phyloP scores from a whole-genome alignment of 495 filamentous ascomycete genomes.

The Pseudomonodictys pantanalensis region DNA sequence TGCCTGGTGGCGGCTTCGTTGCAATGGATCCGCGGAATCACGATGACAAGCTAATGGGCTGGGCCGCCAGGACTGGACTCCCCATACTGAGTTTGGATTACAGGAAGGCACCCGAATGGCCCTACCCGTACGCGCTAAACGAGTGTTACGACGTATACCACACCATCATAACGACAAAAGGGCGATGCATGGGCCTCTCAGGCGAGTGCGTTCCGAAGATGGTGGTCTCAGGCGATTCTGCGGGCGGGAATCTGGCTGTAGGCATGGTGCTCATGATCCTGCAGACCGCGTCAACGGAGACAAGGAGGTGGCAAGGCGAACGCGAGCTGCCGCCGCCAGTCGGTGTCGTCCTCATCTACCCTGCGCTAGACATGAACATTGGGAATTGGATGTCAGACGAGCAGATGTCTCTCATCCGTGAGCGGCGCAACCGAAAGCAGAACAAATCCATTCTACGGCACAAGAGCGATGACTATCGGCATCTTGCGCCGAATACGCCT shows the following conservation, averaged over 20 bases:
- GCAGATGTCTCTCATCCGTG: conserved; percentile 90
- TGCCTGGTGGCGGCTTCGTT: conserved; percentile 93
- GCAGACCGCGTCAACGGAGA: conserved; percentile 60
- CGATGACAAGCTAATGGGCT: conserved; percentile 87
- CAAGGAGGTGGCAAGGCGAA: conserved; percentile 57
- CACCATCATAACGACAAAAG: conserved; percentile 69
- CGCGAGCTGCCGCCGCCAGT: conserved; percentile 68
- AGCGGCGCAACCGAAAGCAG: conserved; percentile 69
- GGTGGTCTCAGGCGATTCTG: conserved; percentile 85
- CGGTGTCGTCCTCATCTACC: conserved; percentile 84
- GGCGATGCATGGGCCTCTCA: conserved; percentile 79
- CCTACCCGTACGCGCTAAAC: conserved; percentile 92
- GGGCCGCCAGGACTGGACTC: conserved; percentile 79
- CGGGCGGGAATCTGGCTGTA: conserved; percentile 85
- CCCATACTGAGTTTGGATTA: conserved; percentile 91
- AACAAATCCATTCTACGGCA: conserved; percentile 72
- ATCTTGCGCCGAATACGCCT: conserved; percentile 53
- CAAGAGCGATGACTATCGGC: conserved; percentile 70
- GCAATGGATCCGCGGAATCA: conserved; percentile 89
- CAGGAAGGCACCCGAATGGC: conserved; percentile 88
- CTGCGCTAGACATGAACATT: conserved; percentile 89
- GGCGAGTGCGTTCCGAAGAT: conserved; percentile 69
- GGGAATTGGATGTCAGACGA: conserved; percentile 99
- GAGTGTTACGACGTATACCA: conserved; percentile 96
- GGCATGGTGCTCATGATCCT: conserved; percentile 83